Evolutionary conservation across 2,329 filamentous ascomycete species (phyloP).

Genomic region (Talaromyces albobiverticillius): DNA sequence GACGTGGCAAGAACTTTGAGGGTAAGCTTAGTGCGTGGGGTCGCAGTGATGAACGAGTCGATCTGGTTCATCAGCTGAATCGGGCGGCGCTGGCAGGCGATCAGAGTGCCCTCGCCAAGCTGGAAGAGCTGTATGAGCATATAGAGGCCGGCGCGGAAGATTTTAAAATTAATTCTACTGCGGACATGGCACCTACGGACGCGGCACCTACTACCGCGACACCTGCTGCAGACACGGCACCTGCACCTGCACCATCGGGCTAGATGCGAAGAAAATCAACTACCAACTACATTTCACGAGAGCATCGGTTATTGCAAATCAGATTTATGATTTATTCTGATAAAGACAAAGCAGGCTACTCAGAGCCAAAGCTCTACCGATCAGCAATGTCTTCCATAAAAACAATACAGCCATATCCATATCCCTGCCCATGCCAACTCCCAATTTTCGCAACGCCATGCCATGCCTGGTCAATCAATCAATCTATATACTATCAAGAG

Average conservation of each 20-base stretch:
- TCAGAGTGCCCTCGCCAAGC: constrained; percentile 28
- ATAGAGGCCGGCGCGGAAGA: constrained; percentile 17
- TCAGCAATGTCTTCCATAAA: too few relatives aligned
- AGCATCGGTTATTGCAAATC: too few relatives aligned
- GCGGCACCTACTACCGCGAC: too few relatives aligned
- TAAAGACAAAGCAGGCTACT: too few relatives aligned
- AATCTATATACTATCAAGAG: neutral
- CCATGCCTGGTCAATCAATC: neutral
- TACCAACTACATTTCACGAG: too few relatives aligned
- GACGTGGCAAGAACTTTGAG: constrained; percentile 30
- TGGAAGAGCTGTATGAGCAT: constrained; percentile 36
- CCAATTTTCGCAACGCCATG: constrained; percentile 1
- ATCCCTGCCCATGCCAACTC: neutral
- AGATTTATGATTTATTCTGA: too few relatives aligned
- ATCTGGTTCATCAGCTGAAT: constrained; percentile 35
- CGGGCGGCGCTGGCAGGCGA: constrained; percentile 36
- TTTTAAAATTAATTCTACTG: neutral
- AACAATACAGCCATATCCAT: neutral
- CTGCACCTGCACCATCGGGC: too few relatives aligned
- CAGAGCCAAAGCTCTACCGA: too few relatives aligned
- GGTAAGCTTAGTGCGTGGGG: constrained; percentile 35
- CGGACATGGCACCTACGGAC: neutral
- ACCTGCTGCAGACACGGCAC: too few relatives aligned
- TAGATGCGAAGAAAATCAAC: too few relatives aligned
- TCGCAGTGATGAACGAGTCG: constrained; percentile 35